Evolutionary conservation across 2,329 filamentous ascomycete species (phyloP), one percentile per base, ranked within the genome.

Genomic region (Verticillium nonalfalfae): DNA sequence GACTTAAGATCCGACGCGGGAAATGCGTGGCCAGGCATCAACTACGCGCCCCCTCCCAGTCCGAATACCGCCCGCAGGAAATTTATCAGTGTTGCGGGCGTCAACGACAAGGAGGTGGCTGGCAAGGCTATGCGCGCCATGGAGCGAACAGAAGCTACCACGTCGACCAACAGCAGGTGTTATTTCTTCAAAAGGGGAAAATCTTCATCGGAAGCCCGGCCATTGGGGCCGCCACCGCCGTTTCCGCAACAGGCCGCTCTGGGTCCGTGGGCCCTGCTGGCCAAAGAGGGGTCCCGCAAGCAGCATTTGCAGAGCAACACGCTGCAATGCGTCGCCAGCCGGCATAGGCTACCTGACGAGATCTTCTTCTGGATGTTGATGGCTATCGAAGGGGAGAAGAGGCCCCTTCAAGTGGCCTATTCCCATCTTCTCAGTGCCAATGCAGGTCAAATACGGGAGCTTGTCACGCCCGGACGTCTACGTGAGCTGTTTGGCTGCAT

Each of bases 301-400:
- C 82, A 86, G 65, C 78, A 84, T 40, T 82, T 92, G 59, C 73
- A 85, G 31, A 86, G 85, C 21, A 89, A 89, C 1, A 75, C 89
- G 61, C 79, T 87, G 1, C 80, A 84, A 60, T 80, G 84, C 55
- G 75, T 88, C 14, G 58, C 75, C 4, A 38, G n/a, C 11, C 57
- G 45, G 7, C 11, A 59, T 18, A 21, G 39, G n/a, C 70, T 92
- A 13, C 85, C 89, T 0, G 84, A 90, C 63, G 81, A 88, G 60
- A 69, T 92, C 1, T 80, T 91, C 58, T 68, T 81, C 15, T 93
- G 90, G 90, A 76, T 91, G 3, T 69, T 90, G 6, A 75, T 83
- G 58, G 81, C 87, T 74, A 75, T 87, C 26, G 84, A 81, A 60
- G 70, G 76, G 1, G 86, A 90, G 67, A 73, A 76, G 50, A 21